These are phyloP conservation scores for Sporothrix pseudoabietina DNA, from an alignment of 2,329 filamentous ascomycete genomes.

Conservation along the genomic window DNA sequence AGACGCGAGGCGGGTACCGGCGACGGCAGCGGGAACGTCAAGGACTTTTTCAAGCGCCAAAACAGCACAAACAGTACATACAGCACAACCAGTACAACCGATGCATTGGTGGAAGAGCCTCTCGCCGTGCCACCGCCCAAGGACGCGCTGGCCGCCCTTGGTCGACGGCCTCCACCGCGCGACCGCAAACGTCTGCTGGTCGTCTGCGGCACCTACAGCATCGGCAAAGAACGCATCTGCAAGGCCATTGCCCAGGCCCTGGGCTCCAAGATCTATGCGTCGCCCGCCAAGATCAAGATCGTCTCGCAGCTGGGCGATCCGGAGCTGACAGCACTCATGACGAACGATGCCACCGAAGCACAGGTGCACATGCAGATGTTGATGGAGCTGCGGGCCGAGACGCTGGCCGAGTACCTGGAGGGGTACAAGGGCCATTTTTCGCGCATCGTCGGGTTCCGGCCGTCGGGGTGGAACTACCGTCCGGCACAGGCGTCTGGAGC, in stretches of 20 bases:
- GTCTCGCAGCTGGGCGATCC: slow-evolving; percentile 83
- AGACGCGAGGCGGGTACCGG: slow-evolving; percentile 37
- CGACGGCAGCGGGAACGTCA: slow-evolving; percentile 49
- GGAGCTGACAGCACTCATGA: slow-evolving; percentile 76
- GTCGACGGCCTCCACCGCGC: slow-evolving; percentile 24
- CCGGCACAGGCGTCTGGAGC: slow-evolving; percentile 58
- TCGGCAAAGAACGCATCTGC: slow-evolving; percentile 96
- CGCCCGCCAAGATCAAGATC: slow-evolving; percentile 78
- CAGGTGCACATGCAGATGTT: slow-evolving; percentile 98
- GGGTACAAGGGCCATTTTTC: slow-evolving; percentile 79
- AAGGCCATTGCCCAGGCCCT: slow-evolving; percentile 87
- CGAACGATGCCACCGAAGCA: slow-evolving; percentile 75
- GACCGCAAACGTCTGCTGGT: slow-evolving; percentile 73
- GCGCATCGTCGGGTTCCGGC: slow-evolving; percentile 85
- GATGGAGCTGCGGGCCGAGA: slow-evolving; percentile 90
- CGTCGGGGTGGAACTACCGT: slow-evolving; percentile 91
- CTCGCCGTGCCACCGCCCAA: slow-evolving; percentile 38
- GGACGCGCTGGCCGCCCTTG: slow-evolving; percentile 36
- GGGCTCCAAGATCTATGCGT: slow-evolving; percentile 84
- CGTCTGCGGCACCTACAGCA: slow-evolving; percentile 94
- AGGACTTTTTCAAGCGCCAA: slow-evolving; percentile 52
- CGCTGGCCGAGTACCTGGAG: slow-evolving; percentile 84
- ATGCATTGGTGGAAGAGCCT: slow-evolving; percentile 36
- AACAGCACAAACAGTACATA: not conserved
- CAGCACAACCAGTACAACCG: not conserved